These are phyloP conservation scores for Domatiomyces globalis DNA, from an alignment of 2,329 filamentous ascomycete genomes.

Conservation along the genomic window DNA sequence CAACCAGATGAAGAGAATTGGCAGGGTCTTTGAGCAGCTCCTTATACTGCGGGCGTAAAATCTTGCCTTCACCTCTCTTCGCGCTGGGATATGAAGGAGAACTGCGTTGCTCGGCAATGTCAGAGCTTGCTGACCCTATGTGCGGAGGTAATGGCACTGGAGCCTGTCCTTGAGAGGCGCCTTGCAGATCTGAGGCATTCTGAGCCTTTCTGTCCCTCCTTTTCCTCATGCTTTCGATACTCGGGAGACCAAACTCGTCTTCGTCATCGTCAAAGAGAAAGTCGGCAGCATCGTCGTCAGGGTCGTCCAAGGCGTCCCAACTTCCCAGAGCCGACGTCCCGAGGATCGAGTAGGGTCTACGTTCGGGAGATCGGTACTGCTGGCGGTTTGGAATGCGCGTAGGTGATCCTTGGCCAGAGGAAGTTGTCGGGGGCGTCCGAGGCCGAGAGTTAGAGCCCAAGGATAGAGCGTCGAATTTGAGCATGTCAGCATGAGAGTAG, in stretches of 20 bases:
- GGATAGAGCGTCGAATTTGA: slow-evolving; percentile 66
- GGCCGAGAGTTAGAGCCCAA: slow-evolving; percentile 19
- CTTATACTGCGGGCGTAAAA: slow-evolving; percentile 91
- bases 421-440: slow-evolving; percentile 19
- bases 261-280: slow-evolving; percentile 72
- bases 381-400: slow-evolving; percentile 8
- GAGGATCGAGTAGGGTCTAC: slow-evolving; percentile 9
- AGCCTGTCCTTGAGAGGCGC: slow-evolving; percentile 4
- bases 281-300: slow-evolving; percentile 49
- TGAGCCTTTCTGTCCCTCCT: slow-evolving; percentile 40
- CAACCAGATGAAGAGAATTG: slow-evolving; percentile 87
- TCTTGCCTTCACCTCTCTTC: slow-evolving; percentile 86
- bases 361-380: slow-evolving; percentile 14
- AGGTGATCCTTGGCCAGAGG: slow-evolving; percentile 10
- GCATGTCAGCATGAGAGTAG: slow-evolving; percentile 90
- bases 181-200: slow-evolving; percentile 3
- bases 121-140: slow-evolving; percentile 68
- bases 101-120: slow-evolving; percentile 84
- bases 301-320: slow-evolving; percentile 58
- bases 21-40: slow-evolving; percentile 80
- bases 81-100: slow-evolving; percentile 71
- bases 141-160: slow-evolving; percentile 5
- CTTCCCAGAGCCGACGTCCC: slow-evolving; percentile 67
- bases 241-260: slow-evolving; percentile 89
- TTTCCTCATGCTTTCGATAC: slow-evolving; percentile 78